Evolutionary conservation across 148 eudicot genomes (phyloP).

Genomic region (Cornus suecica): DNA sequence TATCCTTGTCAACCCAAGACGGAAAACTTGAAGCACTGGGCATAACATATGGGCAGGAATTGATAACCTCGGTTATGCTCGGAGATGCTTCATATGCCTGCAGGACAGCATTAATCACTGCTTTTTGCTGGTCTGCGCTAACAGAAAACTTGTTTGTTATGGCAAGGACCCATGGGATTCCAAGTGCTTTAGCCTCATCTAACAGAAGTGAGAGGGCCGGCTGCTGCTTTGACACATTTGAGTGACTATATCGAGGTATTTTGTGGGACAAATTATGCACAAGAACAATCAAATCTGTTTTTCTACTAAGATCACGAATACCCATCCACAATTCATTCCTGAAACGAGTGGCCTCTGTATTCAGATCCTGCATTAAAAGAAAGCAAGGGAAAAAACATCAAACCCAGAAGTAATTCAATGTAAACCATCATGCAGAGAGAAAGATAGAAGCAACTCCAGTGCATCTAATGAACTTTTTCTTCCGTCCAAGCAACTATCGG

Average conservation of each 20-base stretch:
- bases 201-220: conserved; percentile 76
- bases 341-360: conserved; percentile 71
- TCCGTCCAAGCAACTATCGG: background rate
- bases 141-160: conserved; percentile 90
- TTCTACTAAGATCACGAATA: conserved; percentile 78
- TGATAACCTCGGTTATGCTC: conserved; percentile 60
- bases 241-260: conserved; percentile 58
- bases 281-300: conserved; percentile 82
- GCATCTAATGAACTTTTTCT: background rate
- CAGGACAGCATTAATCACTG: conserved; percentile 63
- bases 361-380: conserved; percentile 63
- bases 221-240: conserved; percentile 43
- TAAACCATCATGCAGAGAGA: background rate
- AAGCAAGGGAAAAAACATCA: background rate
- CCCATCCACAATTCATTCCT: conserved; percentile 94
- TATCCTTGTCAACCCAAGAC: conserved; percentile 38
- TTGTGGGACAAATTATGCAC: conserved; percentile 94
- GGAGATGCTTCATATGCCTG: conserved; percentile 91
- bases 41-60: conserved; percentile 84
- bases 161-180: conserved; percentile 98
- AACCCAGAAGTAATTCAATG: background rate
- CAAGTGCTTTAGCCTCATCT: conserved; percentile 92
- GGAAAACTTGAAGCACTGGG: conserved; percentile 58
- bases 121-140: conserved; percentile 88
- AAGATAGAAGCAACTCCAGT: background rate